A percentile compares a stretch with the other conserved stretches of the same genome.
These are phyloP conservation scores for Chalciporus pseudorubinellus DNA, from an alignment of 768 basidiomycete genomes.

Conservation along the genomic window DNA sequence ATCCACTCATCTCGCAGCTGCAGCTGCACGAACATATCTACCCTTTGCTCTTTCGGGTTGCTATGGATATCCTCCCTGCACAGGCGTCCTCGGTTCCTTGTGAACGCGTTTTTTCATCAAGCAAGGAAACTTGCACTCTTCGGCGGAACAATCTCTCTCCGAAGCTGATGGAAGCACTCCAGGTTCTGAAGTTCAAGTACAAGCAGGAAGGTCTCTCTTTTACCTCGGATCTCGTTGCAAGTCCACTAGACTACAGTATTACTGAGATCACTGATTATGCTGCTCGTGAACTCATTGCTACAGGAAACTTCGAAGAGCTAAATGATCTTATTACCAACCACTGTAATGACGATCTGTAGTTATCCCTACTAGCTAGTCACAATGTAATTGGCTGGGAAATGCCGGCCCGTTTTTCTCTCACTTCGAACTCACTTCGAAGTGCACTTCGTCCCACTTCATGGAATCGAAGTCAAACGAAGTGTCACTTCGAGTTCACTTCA, in stretches of 20 bases:
- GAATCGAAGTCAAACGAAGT: conserved; percentile 2
- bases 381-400: too few relatives aligned
- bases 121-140: too few relatives aligned
- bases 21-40: too few relatives aligned
- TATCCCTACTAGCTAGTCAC: too few relatives aligned
- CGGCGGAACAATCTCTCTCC: too few relatives aligned
- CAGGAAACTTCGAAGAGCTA: background rate
- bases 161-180: conserved; percentile 15
- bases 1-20: background rate
- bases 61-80: too few relatives aligned
- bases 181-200: conserved; percentile 20
- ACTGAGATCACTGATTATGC: background rate
- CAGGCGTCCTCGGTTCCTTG: too few relatives aligned
- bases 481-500: background rate
- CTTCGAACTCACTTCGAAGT: background rate
- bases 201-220: conserved; percentile 14
- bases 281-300: background rate
- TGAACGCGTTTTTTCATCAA: too few relatives aligned
- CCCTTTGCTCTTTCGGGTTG: too few relatives aligned
- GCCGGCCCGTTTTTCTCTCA: background rate
- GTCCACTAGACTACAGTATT: background rate
- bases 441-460: background rate
- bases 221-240: conserved; percentile 7
- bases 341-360: too few relatives aligned
- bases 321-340: too few relatives aligned